A percentile compares a stretch with the other conserved stretches of the same genome.
Conservation (phyloP, 2,329 filamentous ascomycete genomes). For the Fusarium marasasianum region DNA sequence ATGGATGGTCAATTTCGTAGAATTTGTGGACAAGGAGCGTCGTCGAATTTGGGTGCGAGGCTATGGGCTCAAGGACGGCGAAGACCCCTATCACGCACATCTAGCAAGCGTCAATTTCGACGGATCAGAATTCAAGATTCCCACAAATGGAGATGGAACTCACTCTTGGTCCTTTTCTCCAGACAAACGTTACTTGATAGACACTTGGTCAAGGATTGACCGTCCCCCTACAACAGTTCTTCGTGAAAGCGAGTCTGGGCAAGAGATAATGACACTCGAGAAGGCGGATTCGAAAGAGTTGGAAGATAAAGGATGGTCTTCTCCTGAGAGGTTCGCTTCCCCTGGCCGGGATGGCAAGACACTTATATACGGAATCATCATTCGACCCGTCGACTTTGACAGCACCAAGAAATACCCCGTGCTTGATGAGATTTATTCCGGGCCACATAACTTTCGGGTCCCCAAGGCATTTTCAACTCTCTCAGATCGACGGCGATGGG, state of each 20-base stretch:
- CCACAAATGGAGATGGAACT: slow-evolving; percentile 43
- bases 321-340: slow-evolving; percentile 39
- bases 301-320: slow-evolving; percentile 20
- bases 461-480: slow-evolving; percentile 39
- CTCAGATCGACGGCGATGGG: slow-evolving; percentile 29
- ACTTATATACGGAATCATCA: slow-evolving; percentile 41
- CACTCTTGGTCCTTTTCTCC: slow-evolving; percentile 41
- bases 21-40: slow-evolving; percentile 30
- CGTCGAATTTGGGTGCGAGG: slow-evolving; percentile 34
- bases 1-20: slow-evolving; percentile 40
- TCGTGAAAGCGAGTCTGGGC: slow-evolving; percentile 31
- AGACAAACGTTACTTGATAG: slow-evolving; percentile 30
- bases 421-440: slow-evolving; percentile 45
- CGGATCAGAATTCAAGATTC: slow-evolving; percentile 36
- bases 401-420: slow-evolving; percentile 40
- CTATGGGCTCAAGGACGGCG: slow-evolving; percentile 27
- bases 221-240: slow-evolving; percentile 28
- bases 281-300: background rate
- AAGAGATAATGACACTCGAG: slow-evolving; percentile 28
- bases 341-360: slow-evolving; percentile 42
- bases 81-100: slow-evolving; percentile 44
- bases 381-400: slow-evolving; percentile 40
- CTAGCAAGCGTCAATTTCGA: slow-evolving; percentile 40
- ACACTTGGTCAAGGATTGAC: slow-evolving; percentile 44
- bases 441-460: slow-evolving; percentile 40